Base-by-base conservation (phyloP, 2,329 filamentous ascomycete genomes). In the Neofusicoccum laricinum region DNA sequence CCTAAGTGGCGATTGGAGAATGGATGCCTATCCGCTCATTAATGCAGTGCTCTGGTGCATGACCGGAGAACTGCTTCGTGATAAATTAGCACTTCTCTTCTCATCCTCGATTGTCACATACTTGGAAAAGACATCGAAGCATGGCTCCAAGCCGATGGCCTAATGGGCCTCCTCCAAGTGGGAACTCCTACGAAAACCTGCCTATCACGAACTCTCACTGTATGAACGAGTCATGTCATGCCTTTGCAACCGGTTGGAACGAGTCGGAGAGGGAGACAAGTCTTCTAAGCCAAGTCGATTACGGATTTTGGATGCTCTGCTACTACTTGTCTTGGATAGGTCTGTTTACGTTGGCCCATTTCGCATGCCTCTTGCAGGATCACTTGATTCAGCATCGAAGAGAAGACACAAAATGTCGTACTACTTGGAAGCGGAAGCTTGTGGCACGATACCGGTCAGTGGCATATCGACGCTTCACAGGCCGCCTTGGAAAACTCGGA, bases 381-480 rank as follows among this genome's bases (percentile, higher is more conserved):
- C 40, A 41, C 7, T 21, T 41, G 14, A 7, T 32, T 14, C 6
- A 21, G 8, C n/a, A 32, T 30, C 25, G 21, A 19, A 32, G 14
- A 4, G 15, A 43, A 3, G 1, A 11, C 12, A 3, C 32, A 38
- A 21, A 2, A 38, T 1, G 5, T n/a, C 3, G 7, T 0, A 2
- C 21, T 5, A 58, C n/a, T 21, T 61, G 49, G 46, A 62, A 15
- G 8, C 38, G 69, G 21, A 66, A 48, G 15, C 7, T 51, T 7
- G 25, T 66, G 15, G 67, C 66, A 3, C 36, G 55, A 15, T 61
- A 66, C 43, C 64, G 69, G 17, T 68, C 61, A 10, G 66, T 62
- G 11, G 64, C 59, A 4, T 70, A 71, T 53, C 68, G 65, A 38
- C 61, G 68, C n/a, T 66, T 69, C 21, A 43, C 66, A n/a, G 67